Base-by-base conservation (phyloP, 192 early-diverging fungal genomes). In the Rhizophagus clarus region DNA sequence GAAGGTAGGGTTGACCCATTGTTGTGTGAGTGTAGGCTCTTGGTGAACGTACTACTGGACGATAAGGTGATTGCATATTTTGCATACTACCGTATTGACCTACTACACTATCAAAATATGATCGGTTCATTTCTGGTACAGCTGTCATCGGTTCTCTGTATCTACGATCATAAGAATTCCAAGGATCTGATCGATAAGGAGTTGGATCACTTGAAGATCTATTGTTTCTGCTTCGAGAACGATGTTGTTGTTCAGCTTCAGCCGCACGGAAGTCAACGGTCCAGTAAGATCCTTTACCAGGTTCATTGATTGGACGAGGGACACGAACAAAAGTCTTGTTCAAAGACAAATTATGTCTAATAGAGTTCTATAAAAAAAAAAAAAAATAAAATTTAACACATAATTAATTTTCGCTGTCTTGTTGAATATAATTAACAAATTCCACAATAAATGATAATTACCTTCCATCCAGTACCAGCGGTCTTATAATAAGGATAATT, bases 211-310 rank as follows among this genome's bases (percentile, higher is more conserved):
- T 68, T 51, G 76, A 78, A 20, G 76, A 78, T 66, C 76, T 9
- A 20, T 78, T 78, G 10, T 78, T 78, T 3, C 76, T 64, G 69
- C 76, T 78, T 45, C 76, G 61, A 31, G 76, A 78, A n/a, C 76
- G 76, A 78, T 78, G 76, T 68, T 78, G 76, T 68, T 78, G 76
- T 49, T 78, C 76, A 28, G 76, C 76, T 7, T 78, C 76, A 11
- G 76, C 76, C 22, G 76, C 76, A 20, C 76, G 34, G 42, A 68
- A 78, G 34, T 95, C 93, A 20, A 95, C 90, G 0, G 91, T 93
- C 94, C 94, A 95, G 70, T 93, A 95, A 37, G 93, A 91, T 24
- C 94, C 94, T 84, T 95, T 95, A n/a, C 94, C 94, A 22, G 94
- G 94, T 76, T 95, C 94, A 80, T 93, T 94, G 74, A 93, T 89